Base-by-base conservation (phyloP, 2,329 filamentous ascomycete species). In the Pseudogymnoascus pannorum region DNA sequence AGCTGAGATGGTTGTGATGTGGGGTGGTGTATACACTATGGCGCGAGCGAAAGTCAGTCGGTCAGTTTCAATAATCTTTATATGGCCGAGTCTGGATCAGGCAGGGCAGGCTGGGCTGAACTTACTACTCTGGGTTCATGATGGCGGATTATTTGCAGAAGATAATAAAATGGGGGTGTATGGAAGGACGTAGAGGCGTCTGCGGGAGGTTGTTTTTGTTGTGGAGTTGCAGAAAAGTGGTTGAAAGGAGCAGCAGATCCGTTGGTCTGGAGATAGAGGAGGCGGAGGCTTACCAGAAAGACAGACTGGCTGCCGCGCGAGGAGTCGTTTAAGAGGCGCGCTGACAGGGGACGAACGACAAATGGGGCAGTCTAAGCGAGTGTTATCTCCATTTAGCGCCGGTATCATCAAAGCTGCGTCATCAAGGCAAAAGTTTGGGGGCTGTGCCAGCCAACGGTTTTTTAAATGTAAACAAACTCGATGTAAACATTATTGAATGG, bases 81-180 rank as follows among this genome's bases (percentile, higher is more conserved):
- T 54, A 54, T 54, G 48, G 48, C 26, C 26, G 9, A 54, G 48
- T 18, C 48, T 54, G 48, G 48, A 22, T 54, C 48, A 54, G 48
- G 48, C 48, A 54, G 48, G 48, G 24, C 24, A 18, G n/a, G 48
- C 4, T 18, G 48, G 24, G 24, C 48, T 54, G 48, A 54, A 54
- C 48, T 24, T 54, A 54, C 48, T 84, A 94, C 90, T 94, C 90
- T 75, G 90, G 90, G 83, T 94, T 94, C 90, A 94, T 94, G 75
- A 71, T 90, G 82, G 76, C 70, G 64, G 54, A 40, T 54, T 54
- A 54, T 31, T 54, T 54, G 48, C 48, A 20, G 48, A 31, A 54
- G 24, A 54, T 54, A 54, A 20, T 54, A 31, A 31, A 65, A 61
- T 40, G 35, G 60, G 40, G 5, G 40, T 58, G 44, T 31, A 20